These are phyloP conservation scores for Cucumis cinereus DNA, from an alignment of 306 rosid genomes.

Conservation along the genomic window DNA sequence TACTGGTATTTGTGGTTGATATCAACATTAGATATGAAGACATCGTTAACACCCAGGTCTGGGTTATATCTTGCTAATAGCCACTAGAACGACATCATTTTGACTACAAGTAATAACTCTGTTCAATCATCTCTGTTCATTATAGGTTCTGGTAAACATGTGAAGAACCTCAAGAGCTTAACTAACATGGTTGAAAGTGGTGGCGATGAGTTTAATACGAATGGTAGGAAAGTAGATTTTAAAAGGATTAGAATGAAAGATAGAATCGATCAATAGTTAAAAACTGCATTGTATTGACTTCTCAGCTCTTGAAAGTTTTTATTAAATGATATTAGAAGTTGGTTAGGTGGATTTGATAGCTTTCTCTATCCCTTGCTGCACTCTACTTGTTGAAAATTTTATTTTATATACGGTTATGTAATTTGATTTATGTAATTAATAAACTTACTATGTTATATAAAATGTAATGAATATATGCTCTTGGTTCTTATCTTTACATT, in stretches of 20 bases:
- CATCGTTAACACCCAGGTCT: constrained; percentile 84
- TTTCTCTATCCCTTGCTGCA: too few species aligned
- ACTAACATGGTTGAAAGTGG: constrained; percentile 82
- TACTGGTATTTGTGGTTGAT: constrained; percentile 88
- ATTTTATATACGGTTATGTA: too few species aligned
- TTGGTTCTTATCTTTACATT: too few species aligned
- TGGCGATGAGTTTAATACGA: constrained; percentile 30
- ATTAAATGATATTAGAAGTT: too few species aligned
- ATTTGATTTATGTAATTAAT: too few species aligned
- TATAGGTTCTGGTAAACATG: constrained; percentile 74
- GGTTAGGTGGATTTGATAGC: too few species aligned
- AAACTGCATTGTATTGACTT: too few species aligned
- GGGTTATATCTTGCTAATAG: background rate
- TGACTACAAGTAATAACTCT: too few species aligned
- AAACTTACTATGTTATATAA: too few species aligned
- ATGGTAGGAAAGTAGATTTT: background rate
- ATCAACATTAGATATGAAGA: constrained; percentile 94
- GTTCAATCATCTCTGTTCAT: background rate
- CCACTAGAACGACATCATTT: background rate
- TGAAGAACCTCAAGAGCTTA: constrained; percentile 75
- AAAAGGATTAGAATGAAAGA: background rate
- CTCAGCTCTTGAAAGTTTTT: too few species aligned
- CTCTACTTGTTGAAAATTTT: too few species aligned
- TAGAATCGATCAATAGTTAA: background rate
- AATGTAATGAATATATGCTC: too few species aligned